Evolutionary conservation across 176 grass and related monocot species (phyloP).

Genomic region (Oropetium thomaeum): DNA sequence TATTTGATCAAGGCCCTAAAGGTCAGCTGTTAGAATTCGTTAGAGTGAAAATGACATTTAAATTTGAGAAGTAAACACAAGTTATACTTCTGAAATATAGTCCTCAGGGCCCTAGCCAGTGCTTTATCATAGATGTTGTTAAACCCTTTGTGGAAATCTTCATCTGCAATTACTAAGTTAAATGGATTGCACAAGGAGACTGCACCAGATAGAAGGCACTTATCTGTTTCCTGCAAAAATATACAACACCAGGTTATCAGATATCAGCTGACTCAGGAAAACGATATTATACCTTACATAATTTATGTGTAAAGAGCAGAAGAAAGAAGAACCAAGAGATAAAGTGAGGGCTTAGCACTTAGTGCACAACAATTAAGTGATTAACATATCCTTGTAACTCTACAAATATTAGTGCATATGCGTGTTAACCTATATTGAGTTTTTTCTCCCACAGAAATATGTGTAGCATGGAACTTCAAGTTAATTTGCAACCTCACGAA

Average conservation of each 20-base stretch:
- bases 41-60: constrained; percentile 13
- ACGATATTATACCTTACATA: background rate
- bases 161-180: constrained; percentile 92
- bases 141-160: constrained; percentile 96
- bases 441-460: background rate
- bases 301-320: background rate
- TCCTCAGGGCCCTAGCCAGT: constrained; percentile 58
- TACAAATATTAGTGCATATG: constrained; percentile 5
- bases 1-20: constrained; percentile 42
- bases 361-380: background rate
- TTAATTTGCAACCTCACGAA: background rate
- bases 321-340: background rate
- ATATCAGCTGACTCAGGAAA: constrained; percentile 1
- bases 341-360: background rate
- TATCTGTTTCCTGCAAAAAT: constrained; percentile 64
- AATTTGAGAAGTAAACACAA: constrained; percentile 25
- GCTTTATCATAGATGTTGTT: constrained; percentile 93
- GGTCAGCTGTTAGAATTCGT: constrained; percentile 30
- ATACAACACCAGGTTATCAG: constrained; percentile 8
- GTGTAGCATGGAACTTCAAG: constrained; percentile 3
- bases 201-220: constrained; percentile 79
- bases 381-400: background rate
- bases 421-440: constrained; percentile 1
- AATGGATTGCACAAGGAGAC: constrained; percentile 97
- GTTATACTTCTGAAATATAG: constrained; percentile 77